Percentiles rank a stretch among this genome's conserved stretches.
Evolutionary conservation across 2,329 filamentous ascomycete species (phyloP).

Genomic region (Aspergillus pseudotamarii): DNA sequence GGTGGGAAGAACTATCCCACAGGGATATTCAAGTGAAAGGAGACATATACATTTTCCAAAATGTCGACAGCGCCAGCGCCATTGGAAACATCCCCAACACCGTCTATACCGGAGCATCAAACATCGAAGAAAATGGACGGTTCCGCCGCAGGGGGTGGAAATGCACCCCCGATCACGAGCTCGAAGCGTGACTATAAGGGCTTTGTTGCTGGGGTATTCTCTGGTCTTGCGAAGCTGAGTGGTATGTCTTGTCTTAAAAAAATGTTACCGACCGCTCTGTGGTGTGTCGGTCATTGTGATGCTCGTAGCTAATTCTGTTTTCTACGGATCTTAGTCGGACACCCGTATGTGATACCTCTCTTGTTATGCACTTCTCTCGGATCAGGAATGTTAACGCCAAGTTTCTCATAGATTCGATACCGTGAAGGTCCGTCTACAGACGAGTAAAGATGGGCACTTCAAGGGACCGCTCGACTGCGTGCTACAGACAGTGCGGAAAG

Average conservation of each 20-base stretch:
- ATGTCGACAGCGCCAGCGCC: conserved; percentile 29
- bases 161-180: conserved; percentile 16
- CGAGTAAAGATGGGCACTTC: conserved; percentile 76
- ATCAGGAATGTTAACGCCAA: background rate
- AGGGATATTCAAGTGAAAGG: background rate
- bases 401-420: conserved; percentile 74
- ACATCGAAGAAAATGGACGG: conserved; percentile 10
- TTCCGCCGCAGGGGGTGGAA: background rate
- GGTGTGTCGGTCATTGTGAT: background rate
- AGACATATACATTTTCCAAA: background rate
- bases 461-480: conserved; percentile 84
- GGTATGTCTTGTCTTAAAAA: conserved; percentile 55
- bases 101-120: conserved; percentile 9
- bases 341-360: conserved; percentile 53
- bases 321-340: conserved; percentile 51
- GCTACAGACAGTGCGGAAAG: conserved; percentile 78
- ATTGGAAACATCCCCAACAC: conserved; percentile 6
- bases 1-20: too few relatives aligned
- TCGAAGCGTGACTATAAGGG: conserved; percentile 73
- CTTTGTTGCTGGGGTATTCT: conserved; percentile 97
- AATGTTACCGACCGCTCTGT: background rate
- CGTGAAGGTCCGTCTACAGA: conserved; percentile 94
- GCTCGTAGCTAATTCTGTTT: conserved; percentile 8
- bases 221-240: conserved; percentile 84
- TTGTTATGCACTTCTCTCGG: background rate